phyloP scores from a whole-genome alignment of 257 asterid genomes.

The Petunia axillaris region DNA sequence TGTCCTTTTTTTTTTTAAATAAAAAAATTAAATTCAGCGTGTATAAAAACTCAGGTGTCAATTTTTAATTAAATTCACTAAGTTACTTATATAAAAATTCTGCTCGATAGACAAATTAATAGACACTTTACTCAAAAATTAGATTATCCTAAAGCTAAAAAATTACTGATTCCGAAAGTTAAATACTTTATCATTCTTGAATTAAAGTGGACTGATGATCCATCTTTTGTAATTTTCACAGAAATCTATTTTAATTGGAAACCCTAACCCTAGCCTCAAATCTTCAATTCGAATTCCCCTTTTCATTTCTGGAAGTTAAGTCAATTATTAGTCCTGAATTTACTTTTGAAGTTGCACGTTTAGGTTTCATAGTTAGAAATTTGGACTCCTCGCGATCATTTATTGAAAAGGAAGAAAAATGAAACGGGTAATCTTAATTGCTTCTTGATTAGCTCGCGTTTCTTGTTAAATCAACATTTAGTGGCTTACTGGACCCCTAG shows the following conservation, averaged over 20 bases:
- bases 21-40: no score
- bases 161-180: neutral
- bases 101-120: no score
- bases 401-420: slow-evolving; percentile 17
- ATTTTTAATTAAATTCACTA: no score
- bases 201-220: slow-evolving; percentile 34
- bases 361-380: neutral
- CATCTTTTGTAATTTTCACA: slow-evolving; percentile 38
- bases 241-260: slow-evolving; percentile 46
- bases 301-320: slow-evolving; percentile 60
- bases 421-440: neutral
- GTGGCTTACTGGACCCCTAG: neutral
- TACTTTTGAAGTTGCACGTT: neutral
- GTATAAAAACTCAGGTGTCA: no score
- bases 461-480: slow-evolving; percentile 9
- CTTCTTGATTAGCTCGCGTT: neutral
- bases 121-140: no score
- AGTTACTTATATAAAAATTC: no score
- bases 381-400: neutral
- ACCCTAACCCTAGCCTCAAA: slow-evolving; percentile 61
- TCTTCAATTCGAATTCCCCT: slow-evolving; percentile 34
- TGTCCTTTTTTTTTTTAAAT: no score
- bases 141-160: neutral
- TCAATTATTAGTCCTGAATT: slow-evolving; percentile 21
- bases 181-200: neutral